Conservation (phyloP, 345 rosid genomes). For the Citrus trifoliata region DNA sequence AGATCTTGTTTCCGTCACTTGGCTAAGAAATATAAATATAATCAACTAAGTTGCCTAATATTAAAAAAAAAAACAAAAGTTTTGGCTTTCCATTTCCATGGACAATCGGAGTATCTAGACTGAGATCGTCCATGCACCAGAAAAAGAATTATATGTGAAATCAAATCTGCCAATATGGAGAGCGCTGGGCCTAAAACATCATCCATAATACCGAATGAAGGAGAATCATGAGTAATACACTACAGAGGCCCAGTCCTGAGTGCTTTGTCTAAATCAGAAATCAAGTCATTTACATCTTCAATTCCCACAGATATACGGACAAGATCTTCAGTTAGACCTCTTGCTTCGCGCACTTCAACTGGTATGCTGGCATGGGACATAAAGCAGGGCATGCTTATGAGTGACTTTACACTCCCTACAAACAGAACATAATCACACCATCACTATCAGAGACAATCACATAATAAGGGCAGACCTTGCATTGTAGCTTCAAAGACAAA, state of each 20-base stretch:
- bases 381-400: conserved; percentile 97
- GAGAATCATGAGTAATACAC: neutral
- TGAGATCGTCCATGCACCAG: no score
- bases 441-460: neutral
- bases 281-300: conserved; percentile 87
- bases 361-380: conserved; percentile 99
- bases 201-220: no score
- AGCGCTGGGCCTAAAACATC: no score
- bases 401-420: conserved; percentile 91
- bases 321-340: conserved; percentile 93
- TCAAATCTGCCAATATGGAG: no score
- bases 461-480: neutral
- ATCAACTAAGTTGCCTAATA: no score
- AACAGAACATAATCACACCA: neutral
- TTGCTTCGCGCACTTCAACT: conserved; percentile 68
- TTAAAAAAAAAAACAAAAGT: no score
- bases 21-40: no score
- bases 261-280: conserved; percentile 76
- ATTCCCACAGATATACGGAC: conserved; percentile 87
- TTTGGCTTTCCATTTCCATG: no score
- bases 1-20: no score
- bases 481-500: neutral
- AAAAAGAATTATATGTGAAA: no score
- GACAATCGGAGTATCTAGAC: no score
- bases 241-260: conserved; percentile 59